These are phyloP conservation scores for Rhizopus stolonifer DNA, from an alignment of 371 early-diverging fungal species.

Conservation along the genomic window DNA sequence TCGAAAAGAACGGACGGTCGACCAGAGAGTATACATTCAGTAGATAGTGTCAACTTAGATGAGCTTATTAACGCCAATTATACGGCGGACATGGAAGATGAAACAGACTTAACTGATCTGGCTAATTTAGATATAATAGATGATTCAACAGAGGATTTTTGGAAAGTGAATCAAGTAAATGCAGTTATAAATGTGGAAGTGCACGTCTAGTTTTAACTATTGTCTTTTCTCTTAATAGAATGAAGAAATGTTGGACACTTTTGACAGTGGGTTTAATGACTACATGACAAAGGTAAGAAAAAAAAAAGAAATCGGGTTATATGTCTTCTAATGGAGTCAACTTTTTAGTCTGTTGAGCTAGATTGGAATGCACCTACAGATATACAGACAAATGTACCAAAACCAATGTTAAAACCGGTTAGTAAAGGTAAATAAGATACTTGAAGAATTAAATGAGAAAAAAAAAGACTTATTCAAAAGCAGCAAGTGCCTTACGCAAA, in stretches of 20 bases:
- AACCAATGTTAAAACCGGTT: not conserved
- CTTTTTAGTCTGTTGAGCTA: conserved; percentile 11
- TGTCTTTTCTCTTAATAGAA: not conserved
- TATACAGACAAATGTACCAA: not conserved
- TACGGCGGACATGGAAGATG: conserved; percentile 33
- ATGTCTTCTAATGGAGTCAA: not conserved
- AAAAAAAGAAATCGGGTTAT: not conserved
- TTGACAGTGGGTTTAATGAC: conserved; percentile 15
- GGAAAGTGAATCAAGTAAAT: conserved; percentile 24
- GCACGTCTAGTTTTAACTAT: not conserved
- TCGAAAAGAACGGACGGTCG: conserved; percentile 12
- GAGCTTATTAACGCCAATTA: conserved; percentile 35
- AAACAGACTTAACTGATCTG: conserved; percentile 27
- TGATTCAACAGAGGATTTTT: conserved; percentile 33
- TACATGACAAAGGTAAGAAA: conserved; percentile 8
- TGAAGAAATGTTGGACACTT: conserved; percentile 1
- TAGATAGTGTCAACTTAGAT: conserved; percentile 34
- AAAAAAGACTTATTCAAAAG: not conserved
- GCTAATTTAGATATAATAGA: conserved; percentile 27
- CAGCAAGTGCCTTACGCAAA: not conserved
- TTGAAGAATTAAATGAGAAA: not conserved
- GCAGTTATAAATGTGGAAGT: too few relatives aligned
- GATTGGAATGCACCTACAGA: conserved; percentile 20
- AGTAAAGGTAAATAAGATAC: not conserved
- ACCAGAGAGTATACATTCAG: conserved; percentile 27